Base-by-base conservation (phyloP, 192 early-diverging fungal species). In the Backusella australiensis region DNA sequence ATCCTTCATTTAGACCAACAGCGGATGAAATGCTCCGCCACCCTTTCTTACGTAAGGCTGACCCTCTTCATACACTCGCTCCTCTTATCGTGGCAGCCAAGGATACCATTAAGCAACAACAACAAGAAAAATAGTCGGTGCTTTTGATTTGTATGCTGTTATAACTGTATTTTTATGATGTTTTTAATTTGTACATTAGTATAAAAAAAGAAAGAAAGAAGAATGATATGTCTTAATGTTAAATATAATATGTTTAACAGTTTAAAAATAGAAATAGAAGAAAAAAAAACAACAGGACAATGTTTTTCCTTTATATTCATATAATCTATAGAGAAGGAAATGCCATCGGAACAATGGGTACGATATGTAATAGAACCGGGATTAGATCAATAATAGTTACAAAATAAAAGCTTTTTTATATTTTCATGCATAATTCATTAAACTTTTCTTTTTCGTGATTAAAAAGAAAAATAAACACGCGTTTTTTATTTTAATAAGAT, bases 1-100 rank as follows among this genome's bases (percentile, higher is more conserved):
- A 95, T 76, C 86, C 91, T 0, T 93, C 93, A 21, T 89, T 89
- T 75, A 89, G 97, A 44, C 94, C 94, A 0, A 89, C 89, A 15
- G 94, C 95, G 6, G 86, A 85, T 19, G 91, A 96, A 79, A 81
- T 97, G 41, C 83, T 98, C 66, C 83, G 86, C 79, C 96, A 98
- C 86, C 93, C 93, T 21, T 98, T 98, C 81, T 79, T 98, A 76
- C 82, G 85, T 63, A 93, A 92, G 81, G 91, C 94, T 0, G 95
- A 95, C 36, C 93, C 94, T 19, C 89, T 96, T 65, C 86, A 86
- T 65, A 91, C 94, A 7, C 81, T 98, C 36, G 88, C 91, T 15
- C 96, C 96, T 44, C 79, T 96, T 34, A 97, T 98, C 26, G 38
- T 29, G 21, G 76, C 80, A 35, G 72, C 78, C 23, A 69, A 53